Percentiles rank a stretch among this genome's conserved stretches.
phyloP scores from a whole-genome alignment of 495 filamentous ascomycete species.

The Penicillium longicatenatum region DNA sequence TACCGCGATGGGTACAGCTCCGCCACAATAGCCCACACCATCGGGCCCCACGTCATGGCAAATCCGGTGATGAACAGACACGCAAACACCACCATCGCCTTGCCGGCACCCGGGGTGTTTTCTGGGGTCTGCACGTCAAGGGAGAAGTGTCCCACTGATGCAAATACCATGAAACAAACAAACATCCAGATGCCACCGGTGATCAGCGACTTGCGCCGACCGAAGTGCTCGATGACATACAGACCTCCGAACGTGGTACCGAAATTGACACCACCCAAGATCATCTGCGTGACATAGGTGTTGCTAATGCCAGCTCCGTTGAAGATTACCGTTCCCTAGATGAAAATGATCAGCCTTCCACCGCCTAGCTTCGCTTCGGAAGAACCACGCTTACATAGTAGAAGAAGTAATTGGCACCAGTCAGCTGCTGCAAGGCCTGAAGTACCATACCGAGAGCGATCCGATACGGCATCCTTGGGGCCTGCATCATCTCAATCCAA shows the following conservation, averaged over 20 bases:
- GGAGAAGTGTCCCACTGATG: conserved; percentile 63
- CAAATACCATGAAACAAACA: conserved; percentile 69
- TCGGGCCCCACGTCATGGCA: conserved; percentile 77
- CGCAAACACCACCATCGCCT: conserved; percentile 71
- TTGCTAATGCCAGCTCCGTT: conserved; percentile 64
- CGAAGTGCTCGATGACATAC: conserved; percentile 68
- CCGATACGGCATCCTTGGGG: conserved; percentile 69
- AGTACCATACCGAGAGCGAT: conserved; percentile 64
- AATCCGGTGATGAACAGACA: conserved; percentile 61
- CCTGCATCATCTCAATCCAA: conserved; percentile 58
- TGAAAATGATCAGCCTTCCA: not conserved
- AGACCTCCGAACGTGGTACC: conserved; percentile 68
- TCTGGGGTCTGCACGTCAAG: conserved; percentile 54
- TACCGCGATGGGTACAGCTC: conserved; percentile 79
- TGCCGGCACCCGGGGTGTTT: conserved; percentile 59
- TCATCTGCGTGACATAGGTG: conserved; percentile 70
- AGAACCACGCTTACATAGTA: conserved; percentile 57
- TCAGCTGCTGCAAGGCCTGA: conserved; percentile 50
- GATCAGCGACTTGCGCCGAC: conserved; percentile 66
- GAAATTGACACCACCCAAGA: conserved; percentile 73
- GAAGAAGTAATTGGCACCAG: conserved; percentile 62
- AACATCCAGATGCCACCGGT: conserved; percentile 69
- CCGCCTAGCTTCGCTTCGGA: not conserved
- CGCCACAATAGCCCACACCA: conserved; percentile 79
- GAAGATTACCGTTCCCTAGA: conserved; percentile 68